Conservation (phyloP, 2,329 filamentous ascomycete genomes). For the Beauveria sp. region DNA sequence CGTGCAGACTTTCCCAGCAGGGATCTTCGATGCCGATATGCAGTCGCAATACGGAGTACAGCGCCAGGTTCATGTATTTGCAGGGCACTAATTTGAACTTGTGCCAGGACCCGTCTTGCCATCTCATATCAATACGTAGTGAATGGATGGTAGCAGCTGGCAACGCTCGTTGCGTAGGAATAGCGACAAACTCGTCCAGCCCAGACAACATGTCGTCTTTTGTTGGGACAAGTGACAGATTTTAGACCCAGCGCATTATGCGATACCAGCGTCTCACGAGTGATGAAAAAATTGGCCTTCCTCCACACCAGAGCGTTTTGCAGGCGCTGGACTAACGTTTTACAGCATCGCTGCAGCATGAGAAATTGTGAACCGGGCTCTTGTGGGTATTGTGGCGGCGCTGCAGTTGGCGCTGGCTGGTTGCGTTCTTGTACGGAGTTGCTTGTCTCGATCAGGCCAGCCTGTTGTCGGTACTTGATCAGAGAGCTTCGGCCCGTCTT, state of each 20-base stretch:
- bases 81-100: neutral
- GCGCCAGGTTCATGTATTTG: neutral
- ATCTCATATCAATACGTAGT: too few relatives aligned
- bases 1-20: neutral
- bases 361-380: neutral
- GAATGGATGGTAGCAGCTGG: neutral
- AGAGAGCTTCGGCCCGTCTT: conserved; percentile 7
- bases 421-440: neutral
- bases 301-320: conserved; percentile 2
- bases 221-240: conserved; percentile 4
- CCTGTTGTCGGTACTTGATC: neutral
- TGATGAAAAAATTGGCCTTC: neutral
- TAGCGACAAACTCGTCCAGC: neutral
- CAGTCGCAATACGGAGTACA: neutral
- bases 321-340: conserved; percentile 9
- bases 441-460: neutral
- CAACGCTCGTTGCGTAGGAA: neutral
- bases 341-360: conserved; percentile 6
- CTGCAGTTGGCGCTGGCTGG: neutral
- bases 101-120: neutral
- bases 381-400: conserved; percentile 5
- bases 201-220: neutral
- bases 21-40: conserved; percentile 1
- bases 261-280: conserved; percentile 2
- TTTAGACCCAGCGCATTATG: conserved; percentile 6